phyloP scores from a whole-genome alignment of 106 monocot genomes.

The Gastrodia elata region DNA sequence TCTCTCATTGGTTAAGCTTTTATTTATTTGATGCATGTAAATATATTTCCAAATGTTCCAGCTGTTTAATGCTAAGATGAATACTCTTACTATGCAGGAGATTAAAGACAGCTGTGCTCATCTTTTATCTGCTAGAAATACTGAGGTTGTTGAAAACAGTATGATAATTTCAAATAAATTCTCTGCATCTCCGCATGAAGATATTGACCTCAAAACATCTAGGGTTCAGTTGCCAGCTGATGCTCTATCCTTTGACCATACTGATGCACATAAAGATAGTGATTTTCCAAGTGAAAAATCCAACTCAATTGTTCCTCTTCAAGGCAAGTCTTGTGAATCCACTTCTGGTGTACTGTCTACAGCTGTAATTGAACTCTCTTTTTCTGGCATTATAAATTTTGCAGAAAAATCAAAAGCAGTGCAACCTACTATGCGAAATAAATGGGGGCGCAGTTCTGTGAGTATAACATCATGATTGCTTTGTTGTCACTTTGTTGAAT shows the following conservation, averaged over 20 bases:
- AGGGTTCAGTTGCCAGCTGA: constrained; percentile 1
- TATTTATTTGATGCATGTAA: not conserved
- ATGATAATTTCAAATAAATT: not conserved
- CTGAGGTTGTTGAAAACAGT: constrained; percentile 7
- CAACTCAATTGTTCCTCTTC: constrained; percentile 1
- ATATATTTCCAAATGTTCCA: not conserved
- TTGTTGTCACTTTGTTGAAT: constrained; percentile 6
- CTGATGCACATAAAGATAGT: constrained; percentile 3
- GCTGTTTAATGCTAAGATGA: not conserved
- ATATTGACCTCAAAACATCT: constrained; percentile 7
- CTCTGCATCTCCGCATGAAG: not conserved
- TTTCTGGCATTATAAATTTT: constrained; percentile 11
- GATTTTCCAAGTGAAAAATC: constrained; percentile 9
- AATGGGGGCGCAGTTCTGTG: constrained; percentile 56
- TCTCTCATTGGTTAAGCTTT: not conserved
- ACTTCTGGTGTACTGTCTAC: constrained; percentile 3
- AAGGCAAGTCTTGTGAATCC: constrained; percentile 5
- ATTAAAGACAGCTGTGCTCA: constrained; percentile 7
- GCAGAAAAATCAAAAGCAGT: constrained; percentile 20
- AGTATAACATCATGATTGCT: constrained; percentile 15
- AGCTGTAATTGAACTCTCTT: constrained; percentile 9
- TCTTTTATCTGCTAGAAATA: constrained; percentile 5
- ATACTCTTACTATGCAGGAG: constrained; percentile 7
- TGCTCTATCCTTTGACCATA: constrained; percentile 1
- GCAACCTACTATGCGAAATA: constrained; percentile 12